These are phyloP conservation scores for Leishmania amazonensis DNA, from an alignment of 208 protist species.

Conservation along the genomic window DNA sequence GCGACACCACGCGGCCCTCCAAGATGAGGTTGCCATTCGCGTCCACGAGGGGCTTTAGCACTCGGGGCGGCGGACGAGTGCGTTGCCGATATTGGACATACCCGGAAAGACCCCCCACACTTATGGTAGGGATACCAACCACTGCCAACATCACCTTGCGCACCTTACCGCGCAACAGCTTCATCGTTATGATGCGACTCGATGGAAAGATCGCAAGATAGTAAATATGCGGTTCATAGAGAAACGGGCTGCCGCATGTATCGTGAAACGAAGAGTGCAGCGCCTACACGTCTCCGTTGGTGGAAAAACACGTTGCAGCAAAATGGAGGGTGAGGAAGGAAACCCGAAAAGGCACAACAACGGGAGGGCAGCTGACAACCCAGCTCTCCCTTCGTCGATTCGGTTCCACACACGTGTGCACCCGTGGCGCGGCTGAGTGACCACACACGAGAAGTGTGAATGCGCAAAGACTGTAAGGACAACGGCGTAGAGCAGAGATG, in stretches of 20 bases:
- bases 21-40: constrained; percentile 66
- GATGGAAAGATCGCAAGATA: background rate
- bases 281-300: background rate
- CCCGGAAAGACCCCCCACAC: constrained; percentile 46
- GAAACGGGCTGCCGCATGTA: background rate
- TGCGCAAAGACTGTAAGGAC: background rate
- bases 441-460: background rate
- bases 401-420: too few relatives aligned
- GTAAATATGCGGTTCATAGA: background rate
- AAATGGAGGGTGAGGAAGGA: background rate
- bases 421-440: background rate
- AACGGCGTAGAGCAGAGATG: constrained; percentile 3
- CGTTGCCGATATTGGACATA: constrained; percentile 76
- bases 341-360: background rate
- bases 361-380: background rate
- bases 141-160: constrained; percentile 25
- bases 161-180: constrained; percentile 26
- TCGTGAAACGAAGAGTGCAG: background rate
- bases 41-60: constrained; percentile 73
- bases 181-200: constrained; percentile 13
- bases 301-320: background rate
- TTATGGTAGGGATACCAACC: constrained; percentile 50
- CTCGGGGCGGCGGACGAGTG: constrained; percentile 47
- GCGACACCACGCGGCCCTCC: constrained; percentile 49
- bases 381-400: background rate